Evolutionary conservation across 306 rosid genomes (phyloP).

Genomic region (Alnus glutinosa): DNA sequence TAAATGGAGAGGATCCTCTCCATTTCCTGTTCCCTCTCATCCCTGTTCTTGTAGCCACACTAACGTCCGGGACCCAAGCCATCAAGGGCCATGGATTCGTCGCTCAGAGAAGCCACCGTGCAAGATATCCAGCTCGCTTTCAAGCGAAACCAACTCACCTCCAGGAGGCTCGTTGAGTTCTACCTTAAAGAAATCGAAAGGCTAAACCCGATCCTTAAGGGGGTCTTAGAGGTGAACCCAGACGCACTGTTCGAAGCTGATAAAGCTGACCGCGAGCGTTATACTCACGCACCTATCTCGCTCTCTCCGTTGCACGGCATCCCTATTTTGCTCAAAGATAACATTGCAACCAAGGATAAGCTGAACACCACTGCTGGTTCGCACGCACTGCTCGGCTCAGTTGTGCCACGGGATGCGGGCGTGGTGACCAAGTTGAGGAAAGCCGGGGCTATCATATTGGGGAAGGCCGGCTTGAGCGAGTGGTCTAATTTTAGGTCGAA

Average conservation of each 20-base stretch:
- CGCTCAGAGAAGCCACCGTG: slow-evolving; percentile 47
- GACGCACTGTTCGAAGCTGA: slow-evolving; percentile 48
- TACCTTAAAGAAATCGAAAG: slow-evolving; percentile 41
- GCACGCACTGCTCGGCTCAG: slow-evolving; percentile 49
- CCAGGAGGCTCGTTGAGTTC: slow-evolving; percentile 41
- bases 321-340: slow-evolving; percentile 63
- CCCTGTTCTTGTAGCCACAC: slow-evolving; percentile 25
- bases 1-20: too few relatives aligned
- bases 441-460: slow-evolving; percentile 54
- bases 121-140: slow-evolving; percentile 53
- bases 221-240: slow-evolving; percentile 57
- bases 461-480: slow-evolving; percentile 60
- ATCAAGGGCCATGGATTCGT: not conserved
- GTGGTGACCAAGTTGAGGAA: slow-evolving; percentile 49
- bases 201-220: slow-evolving; percentile 41
- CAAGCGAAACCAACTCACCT: slow-evolving; percentile 37
- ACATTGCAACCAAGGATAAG: slow-evolving; percentile 59
- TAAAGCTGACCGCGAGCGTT: slow-evolving; percentile 47
- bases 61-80: not conserved
- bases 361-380: slow-evolving; percentile 66
- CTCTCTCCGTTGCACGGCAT: slow-evolving; percentile 49
- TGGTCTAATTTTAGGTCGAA: slow-evolving; percentile 43
- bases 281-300: slow-evolving; percentile 3
- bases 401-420: slow-evolving; percentile 51
- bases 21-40: too few relatives aligned